A percentile compares a stretch with the other conserved stretches of the same genome.
phyloP scores from a whole-genome alignment of 2,329 filamentous ascomycete genomes.

The Arthrobotrys sinensis region DNA sequence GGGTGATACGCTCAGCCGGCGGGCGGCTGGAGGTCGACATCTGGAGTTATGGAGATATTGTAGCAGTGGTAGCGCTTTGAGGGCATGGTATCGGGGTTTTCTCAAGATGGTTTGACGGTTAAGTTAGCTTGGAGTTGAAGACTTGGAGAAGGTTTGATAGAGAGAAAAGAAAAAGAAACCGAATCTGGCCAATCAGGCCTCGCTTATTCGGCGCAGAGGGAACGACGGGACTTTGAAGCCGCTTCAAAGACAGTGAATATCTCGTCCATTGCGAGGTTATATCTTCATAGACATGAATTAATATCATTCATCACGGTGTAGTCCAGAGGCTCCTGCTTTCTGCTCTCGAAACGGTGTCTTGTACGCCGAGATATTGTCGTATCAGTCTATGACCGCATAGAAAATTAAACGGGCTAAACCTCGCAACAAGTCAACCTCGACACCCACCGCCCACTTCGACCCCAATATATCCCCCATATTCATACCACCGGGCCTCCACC shows the following conservation, averaged over 20 bases:
- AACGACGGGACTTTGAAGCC: neutral
- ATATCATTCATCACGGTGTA: neutral
- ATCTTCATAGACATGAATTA: neutral
- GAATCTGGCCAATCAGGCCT: constrained; percentile 53
- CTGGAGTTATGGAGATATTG: constrained; percentile 2
- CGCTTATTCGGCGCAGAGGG: constrained; percentile 47
- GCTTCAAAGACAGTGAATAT: neutral
- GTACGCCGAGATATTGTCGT: neutral
- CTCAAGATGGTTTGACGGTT: neutral
- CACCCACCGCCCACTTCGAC: neutral
- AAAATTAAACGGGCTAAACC: constrained; percentile 36
- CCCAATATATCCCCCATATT: neutral
- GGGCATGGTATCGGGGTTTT: constrained; percentile 17
- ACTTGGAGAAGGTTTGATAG: neutral
- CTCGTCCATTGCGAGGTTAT: neutral
- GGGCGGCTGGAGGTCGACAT: constrained; percentile 33
- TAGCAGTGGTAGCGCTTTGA: constrained; percentile 1
- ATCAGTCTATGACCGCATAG: constrained; percentile 36
- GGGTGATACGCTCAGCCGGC: constrained; percentile 40
- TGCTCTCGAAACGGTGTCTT: neutral
- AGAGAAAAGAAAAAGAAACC: neutral
- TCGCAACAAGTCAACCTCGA: neutral
- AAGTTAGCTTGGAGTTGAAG: neutral
- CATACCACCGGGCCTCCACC: neutral
- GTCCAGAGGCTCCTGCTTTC: neutral